Conservation (phyloP, 768 basidiomycete genomes). For the Podaxis rugospora region DNA sequence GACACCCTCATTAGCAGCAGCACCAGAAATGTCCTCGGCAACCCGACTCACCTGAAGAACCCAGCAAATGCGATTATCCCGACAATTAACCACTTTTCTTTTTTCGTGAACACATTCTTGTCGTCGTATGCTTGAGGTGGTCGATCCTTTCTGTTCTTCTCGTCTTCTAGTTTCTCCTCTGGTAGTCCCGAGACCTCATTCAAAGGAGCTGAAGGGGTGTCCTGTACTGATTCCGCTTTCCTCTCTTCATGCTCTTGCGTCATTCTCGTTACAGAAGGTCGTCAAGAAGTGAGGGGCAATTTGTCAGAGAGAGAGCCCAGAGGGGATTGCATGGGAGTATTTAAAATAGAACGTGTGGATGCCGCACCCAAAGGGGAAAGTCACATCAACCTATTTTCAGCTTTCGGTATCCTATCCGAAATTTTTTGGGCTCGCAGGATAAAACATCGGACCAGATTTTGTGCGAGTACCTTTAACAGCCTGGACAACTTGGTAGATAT, state of each 20-base stretch:
- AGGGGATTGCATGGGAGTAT: not conserved
- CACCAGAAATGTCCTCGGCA: not conserved
- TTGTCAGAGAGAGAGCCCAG: not conserved
- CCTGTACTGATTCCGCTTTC: not conserved
- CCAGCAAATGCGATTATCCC: slow-evolving; percentile 52
- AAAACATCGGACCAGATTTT: not conserved
- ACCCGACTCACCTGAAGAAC: slow-evolving; percentile 49
- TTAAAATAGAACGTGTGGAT: not conserved
- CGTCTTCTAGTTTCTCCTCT: not conserved
- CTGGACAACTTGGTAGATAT: slow-evolving; percentile 29
- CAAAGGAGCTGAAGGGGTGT: not conserved
- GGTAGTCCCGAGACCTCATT: not conserved
- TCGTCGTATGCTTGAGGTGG: not conserved
- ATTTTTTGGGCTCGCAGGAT: not conserved
- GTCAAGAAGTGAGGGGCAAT: not conserved
- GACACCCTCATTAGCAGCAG: not conserved
- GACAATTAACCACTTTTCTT: slow-evolving; percentile 71
- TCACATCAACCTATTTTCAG: not conserved
- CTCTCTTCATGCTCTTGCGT: not conserved
- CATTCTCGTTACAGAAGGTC: not conserved
- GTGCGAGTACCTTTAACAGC: not conserved
- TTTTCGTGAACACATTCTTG: slow-evolving; percentile 42
- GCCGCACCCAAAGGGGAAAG: not conserved
- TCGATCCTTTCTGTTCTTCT: not conserved
- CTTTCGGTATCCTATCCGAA: not conserved